Conservation (phyloP, 345 rosid species). For the Eucalyptus viminalis region DNA sequence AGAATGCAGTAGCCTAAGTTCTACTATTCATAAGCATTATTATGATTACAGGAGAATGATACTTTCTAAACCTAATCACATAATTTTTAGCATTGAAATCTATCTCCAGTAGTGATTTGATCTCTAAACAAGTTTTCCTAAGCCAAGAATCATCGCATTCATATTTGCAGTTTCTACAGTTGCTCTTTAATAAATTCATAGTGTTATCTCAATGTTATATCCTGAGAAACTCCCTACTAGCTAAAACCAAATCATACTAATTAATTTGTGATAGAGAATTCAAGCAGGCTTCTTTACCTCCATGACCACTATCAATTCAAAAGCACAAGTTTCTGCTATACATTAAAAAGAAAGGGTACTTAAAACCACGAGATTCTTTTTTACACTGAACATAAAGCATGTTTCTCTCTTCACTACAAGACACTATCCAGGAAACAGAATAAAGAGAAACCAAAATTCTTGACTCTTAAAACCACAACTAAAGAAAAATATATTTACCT, state of each 20-base stretch:
- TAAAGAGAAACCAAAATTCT: background rate
- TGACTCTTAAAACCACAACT: background rate
- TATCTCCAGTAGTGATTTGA: background rate
- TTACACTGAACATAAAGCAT: background rate
- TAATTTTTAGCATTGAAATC: background rate
- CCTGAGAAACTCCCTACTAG: background rate
- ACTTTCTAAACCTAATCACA: background rate
- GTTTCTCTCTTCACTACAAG: background rate
- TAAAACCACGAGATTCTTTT: background rate
- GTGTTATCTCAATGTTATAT: background rate
- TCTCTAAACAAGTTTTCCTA: background rate
- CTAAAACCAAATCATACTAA: background rate
- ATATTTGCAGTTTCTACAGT: background rate
- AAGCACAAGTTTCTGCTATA: background rate
- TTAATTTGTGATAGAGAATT: background rate
- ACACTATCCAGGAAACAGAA: background rate
- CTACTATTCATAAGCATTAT: background rate
- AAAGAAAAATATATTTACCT: constrained; percentile 23
- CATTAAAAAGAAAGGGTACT: background rate
- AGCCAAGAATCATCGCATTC: background rate
- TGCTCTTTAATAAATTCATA: background rate
- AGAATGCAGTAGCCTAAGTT: background rate
- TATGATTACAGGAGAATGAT: background rate
- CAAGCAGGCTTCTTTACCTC: background rate
- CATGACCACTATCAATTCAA: background rate